A percentile compares a stretch with the other conserved stretches of the same genome.
Evolutionary conservation across 2,329 filamentous ascomycete genomes (phyloP).

Genomic region (Colletotrichum graminicola): DNA sequence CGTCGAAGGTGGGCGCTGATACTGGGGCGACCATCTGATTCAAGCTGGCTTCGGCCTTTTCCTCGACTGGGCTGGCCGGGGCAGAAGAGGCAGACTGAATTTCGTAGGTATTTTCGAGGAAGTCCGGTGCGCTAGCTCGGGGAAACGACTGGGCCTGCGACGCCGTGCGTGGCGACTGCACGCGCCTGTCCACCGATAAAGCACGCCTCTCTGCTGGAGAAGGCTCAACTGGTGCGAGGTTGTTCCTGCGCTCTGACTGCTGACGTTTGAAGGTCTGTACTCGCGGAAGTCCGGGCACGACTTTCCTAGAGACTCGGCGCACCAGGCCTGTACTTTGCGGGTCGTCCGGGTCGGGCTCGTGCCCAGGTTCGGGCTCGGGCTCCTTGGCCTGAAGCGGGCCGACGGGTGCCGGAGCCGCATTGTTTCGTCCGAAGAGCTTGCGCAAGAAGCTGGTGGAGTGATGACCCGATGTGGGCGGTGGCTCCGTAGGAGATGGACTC

Average conservation of each 20-base stretch:
- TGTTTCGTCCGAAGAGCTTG: slow-evolving; percentile 42
- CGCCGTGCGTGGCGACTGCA: slow-evolving; percentile 51
- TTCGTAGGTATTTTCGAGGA: slow-evolving; percentile 51
- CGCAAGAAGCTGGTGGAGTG: slow-evolving; percentile 39
- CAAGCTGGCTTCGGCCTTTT: slow-evolving; percentile 47
- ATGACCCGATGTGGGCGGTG: slow-evolving; percentile 23
- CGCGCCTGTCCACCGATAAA: slow-evolving; percentile 71
- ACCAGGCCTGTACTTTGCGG: slow-evolving; percentile 52
- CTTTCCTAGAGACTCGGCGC: slow-evolving; percentile 65
- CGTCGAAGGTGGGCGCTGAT: slow-evolving; percentile 15
- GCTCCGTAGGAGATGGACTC: slow-evolving; percentile 31
- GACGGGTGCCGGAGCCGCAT: slow-evolving; percentile 29
- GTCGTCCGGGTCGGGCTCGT: slow-evolving; percentile 46
- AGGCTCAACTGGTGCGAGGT: slow-evolving; percentile 74
- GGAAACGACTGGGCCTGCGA: slow-evolving; percentile 55
- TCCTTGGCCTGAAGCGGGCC: slow-evolving; percentile 32
- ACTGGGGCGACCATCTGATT: slow-evolving; percentile 43
- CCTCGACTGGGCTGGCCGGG: slow-evolving; percentile 51
- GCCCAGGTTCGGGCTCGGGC: slow-evolving; percentile 42
- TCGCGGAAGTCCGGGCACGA: slow-evolving; percentile 83
- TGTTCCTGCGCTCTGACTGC: slow-evolving; percentile 82
- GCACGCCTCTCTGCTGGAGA: slow-evolving; percentile 77
- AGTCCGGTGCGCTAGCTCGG: slow-evolving; percentile 62
- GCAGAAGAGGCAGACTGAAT: slow-evolving; percentile 47
- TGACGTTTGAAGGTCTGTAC: slow-evolving; percentile 85